Conservation (phyloP, 345 rosid genomes). For the Hevea brasiliensis region DNA sequence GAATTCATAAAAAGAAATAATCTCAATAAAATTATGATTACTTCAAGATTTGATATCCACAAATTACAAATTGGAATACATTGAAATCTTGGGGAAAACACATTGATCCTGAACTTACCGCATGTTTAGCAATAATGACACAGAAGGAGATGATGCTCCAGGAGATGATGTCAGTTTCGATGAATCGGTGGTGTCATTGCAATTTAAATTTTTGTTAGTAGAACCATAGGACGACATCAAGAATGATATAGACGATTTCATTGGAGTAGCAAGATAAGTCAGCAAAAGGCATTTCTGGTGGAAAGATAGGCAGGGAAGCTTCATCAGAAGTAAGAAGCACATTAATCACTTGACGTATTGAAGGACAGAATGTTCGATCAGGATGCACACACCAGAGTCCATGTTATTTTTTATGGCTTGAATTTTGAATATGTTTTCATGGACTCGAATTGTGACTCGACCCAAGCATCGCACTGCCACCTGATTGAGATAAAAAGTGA, state of each 20-base stretch:
- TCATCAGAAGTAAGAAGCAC: conserved; percentile 4
- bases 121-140: not conserved
- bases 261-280: conserved; percentile 7
- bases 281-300: conserved; percentile 12
- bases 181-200: not conserved
- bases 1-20: no score
- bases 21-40: no score
- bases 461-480: no score
- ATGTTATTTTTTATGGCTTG: no score
- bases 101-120: no score
- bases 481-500: no score
- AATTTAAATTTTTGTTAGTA: not conserved
- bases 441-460: no score
- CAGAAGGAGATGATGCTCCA: not conserved
- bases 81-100: no score
- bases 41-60: no score
- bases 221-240: not conserved
- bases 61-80: no score
- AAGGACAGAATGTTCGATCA: conserved; percentile 8
- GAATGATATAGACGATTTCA: not conserved
- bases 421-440: no score
- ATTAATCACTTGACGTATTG: conserved; percentile 9
- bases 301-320: conserved; percentile 9
- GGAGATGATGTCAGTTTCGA: not conserved
- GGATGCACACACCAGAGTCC: conserved; percentile 21